These are phyloP conservation scores for Phaeotremella skinneri DNA, from an alignment of 768 basidiomycete genomes.

Conservation along the genomic window DNA sequence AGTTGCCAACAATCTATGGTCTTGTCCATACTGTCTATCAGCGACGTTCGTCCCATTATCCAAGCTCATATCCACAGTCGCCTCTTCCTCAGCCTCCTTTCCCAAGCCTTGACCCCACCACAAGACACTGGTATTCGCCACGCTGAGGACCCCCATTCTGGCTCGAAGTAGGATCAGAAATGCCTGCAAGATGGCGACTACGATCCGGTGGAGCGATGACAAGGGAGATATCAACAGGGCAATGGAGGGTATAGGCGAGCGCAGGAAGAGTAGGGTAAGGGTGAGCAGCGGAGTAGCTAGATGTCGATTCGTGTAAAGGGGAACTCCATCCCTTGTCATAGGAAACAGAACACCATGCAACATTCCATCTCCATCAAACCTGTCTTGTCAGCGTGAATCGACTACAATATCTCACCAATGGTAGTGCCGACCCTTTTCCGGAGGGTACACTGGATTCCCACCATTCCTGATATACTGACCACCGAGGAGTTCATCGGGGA, in stretches of 20 bases:
- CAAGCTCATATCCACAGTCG: slow-evolving; percentile 5
- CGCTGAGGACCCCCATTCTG: slow-evolving; percentile 46
- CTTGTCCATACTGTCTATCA: slow-evolving; percentile 17
- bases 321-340: slow-evolving; percentile 7
- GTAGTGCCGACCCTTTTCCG: slow-evolving; percentile 45
- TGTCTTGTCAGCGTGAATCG: slow-evolving; percentile 10
- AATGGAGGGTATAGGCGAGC: slow-evolving; percentile 45
- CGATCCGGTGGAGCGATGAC: slow-evolving; percentile 47
- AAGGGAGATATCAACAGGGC: slow-evolving; percentile 52
- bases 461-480: slow-evolving; percentile 54
- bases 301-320: slow-evolving; percentile 51
- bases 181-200: slow-evolving; percentile 46
- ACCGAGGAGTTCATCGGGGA: slow-evolving; percentile 50
- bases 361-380: slow-evolving; percentile 56
- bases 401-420: slow-evolving; percentile 39
- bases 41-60: background rate
- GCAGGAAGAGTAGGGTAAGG: slow-evolving; percentile 36
- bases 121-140: slow-evolving; percentile 53
- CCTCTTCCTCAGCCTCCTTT: slow-evolving; percentile 24
- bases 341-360: slow-evolving; percentile 52
- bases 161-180: slow-evolving; percentile 47
- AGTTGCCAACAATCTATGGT: slow-evolving; percentile 50
- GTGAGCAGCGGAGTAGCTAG: slow-evolving; percentile 41
- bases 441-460: slow-evolving; percentile 50
- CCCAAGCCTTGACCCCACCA: slow-evolving; percentile 50